Base-by-base conservation (phyloP, 805 yeast genomes). In the Candida michaelii region DNA sequence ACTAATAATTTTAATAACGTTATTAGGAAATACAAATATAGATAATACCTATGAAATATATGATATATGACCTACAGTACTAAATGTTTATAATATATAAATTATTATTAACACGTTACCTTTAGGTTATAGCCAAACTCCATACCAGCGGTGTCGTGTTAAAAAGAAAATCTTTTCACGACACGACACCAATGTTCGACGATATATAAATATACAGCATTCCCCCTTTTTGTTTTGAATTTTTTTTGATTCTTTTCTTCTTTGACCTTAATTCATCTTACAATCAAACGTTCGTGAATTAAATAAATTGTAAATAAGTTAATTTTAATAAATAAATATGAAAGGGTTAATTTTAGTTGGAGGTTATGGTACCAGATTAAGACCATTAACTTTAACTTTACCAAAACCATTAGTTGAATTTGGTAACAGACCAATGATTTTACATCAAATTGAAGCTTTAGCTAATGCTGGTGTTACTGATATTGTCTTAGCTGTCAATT, bases 311-410 rank as follows among this genome's bases (percentile, higher is more conserved):
- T 36, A 27, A 27, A 30, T 29, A 37, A n/a, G 12, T 19, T 30
- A 16, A 19, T 37, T 21, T 13, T 5, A 29, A 31, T 24, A n/a
- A 15, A 30, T 31, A 32, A 41, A 17, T 25, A 89, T 89, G 97
- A 89, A 89, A 78, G 97, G 96, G 66, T 82, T 91, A 71, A 91
- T 91, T 79, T 83, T 91, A 69, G 98, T 91, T 59, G 99, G 99
- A 66, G 99, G 99, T 72, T 93, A 90, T 78, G 99, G 99, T 79
- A 93, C 99, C 63, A 93, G 99, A 77, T 85, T 93, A 77, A 90
- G 99, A 82, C 99, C 99, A 50, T 78, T 93, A 62, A 90, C 98
- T 50, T 76, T 90, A 59, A 89, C 97, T 46, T 79, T 84, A 52
- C 98, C 98, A 68, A 90, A 90, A 74, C 98, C 98, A 40, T 78